phyloP scores from a whole-genome alignment of 2,329 filamentous ascomycete species.

The Verticillium longisporum region DNA sequence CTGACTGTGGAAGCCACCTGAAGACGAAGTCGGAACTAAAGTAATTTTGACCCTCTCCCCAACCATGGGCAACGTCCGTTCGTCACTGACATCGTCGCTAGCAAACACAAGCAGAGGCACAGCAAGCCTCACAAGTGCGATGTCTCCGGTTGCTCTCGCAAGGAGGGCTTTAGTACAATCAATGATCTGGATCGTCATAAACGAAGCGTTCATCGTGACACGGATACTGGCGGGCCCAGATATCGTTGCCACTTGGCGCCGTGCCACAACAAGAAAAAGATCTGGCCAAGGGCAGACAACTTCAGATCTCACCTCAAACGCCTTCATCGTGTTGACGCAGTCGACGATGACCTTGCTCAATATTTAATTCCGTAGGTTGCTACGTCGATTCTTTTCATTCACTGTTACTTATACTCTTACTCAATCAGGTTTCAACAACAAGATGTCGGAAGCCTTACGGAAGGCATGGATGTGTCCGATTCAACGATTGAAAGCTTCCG shows the following conservation, averaged over 20 bases:
- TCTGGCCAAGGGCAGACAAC: slow-evolving; percentile 79
- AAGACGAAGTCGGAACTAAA: slow-evolving; percentile 50
- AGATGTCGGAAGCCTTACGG: neutral
- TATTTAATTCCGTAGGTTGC: slow-evolving; percentile 23
- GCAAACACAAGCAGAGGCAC: slow-evolving; percentile 71
- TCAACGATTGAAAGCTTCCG: neutral
- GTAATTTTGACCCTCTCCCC: slow-evolving; percentile 26
- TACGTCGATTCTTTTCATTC: neutral
- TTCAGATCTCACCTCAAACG: slow-evolving; percentile 72
- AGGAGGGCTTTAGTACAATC: slow-evolving; percentile 65
- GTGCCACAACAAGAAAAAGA: slow-evolving; percentile 57
- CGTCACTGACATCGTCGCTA: slow-evolving; percentile 27
- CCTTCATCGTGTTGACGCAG: slow-evolving; percentile 45
- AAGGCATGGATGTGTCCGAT: neutral
- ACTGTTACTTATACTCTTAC: neutral
- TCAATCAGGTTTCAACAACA: neutral
- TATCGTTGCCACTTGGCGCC: slow-evolving; percentile 52
- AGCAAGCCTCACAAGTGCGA: slow-evolving; percentile 59
- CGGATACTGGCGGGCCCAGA: slow-evolving; percentile 38
- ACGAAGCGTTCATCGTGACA: slow-evolving; percentile 57
- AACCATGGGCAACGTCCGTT: neutral
- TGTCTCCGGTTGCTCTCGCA: slow-evolving; percentile 46
- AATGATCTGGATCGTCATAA: slow-evolving; percentile 81
- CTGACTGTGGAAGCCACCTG: slow-evolving; percentile 29
- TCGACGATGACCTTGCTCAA: slow-evolving; percentile 29